Base-by-base conservation (phyloP, 495 filamentous ascomycete genomes). In the Talaromyces proteolyticus region DNA sequence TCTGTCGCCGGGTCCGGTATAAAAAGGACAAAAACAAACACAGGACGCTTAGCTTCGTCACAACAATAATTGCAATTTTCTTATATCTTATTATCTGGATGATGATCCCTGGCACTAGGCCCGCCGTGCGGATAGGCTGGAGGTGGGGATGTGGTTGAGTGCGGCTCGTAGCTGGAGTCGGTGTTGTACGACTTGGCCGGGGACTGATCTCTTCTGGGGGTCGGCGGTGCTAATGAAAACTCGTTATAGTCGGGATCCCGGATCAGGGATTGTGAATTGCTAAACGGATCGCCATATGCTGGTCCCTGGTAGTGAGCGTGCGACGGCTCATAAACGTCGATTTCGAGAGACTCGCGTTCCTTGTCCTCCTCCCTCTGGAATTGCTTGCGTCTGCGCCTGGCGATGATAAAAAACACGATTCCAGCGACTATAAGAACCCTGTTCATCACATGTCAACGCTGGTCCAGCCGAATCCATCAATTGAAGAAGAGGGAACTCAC, bases 211-310 rank as follows among this genome's bases (percentile, higher is more conserved):
- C 34, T 20, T 24, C 47, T 16, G 3, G 47, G 34, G 19, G 22
- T 20, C 8, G 47, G 47, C 10, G 47, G 36, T n/a, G 47, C 47
- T 21, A 49, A 40, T 10, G 47, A 49, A 17, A 49, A 49, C 36
- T 49, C 47, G 7, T 49, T 49, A 25, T 49, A 49, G 26, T 49
- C 47, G 6, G 47, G 47, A 6, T 49, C 36, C 6, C 47, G 47
- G n/a, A 16, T 22, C 14, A 49, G 40, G 4, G 25, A 20, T 3
- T 49, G 47, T 17, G 47, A 16, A 25, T 49, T 36, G 26, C 38
- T 26, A 18, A 49, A 49, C 11, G 47, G 47, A 12, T 49, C 47
- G 4, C 19, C 10, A 20, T 14, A 29, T 2, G 47, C 34, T 4
- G 47, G 47, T 12, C 22, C 20, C 3, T 19, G 47, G 12, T 37